Evolutionary conservation across 257 asterid genomes (phyloP).

Genomic region (Solanum gandarillasii): DNA sequence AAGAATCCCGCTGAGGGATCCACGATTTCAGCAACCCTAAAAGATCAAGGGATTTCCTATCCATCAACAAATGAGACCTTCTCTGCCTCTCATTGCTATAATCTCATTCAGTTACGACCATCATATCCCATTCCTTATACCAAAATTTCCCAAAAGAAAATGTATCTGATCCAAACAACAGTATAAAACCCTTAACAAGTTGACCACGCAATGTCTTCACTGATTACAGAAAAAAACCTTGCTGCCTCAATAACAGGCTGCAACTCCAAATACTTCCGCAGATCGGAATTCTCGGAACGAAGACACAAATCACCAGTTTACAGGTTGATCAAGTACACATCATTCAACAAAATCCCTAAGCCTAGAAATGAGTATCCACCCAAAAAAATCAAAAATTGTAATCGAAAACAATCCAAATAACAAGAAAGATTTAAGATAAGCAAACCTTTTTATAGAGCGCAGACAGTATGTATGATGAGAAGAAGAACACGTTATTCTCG

Average conservation of each 20-base stretch:
- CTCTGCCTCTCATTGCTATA: constrained; percentile 53
- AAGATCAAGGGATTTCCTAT: constrained; percentile 49
- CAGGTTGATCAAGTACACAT: background rate
- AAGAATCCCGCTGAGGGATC: constrained; percentile 69
- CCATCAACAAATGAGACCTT: constrained; percentile 45
- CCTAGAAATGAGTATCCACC: background rate
- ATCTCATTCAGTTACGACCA: constrained; percentile 43
- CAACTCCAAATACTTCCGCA: background rate
- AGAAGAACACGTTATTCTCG: background rate
- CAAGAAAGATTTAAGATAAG: background rate
- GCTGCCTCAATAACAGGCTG: background rate
- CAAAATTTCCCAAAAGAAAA: background rate
- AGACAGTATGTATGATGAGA: background rate
- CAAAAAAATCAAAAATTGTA: background rate
- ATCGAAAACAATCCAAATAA: background rate
- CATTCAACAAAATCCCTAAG: background rate
- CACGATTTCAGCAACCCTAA: constrained; percentile 58
- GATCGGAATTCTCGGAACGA: background rate
- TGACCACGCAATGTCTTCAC: constrained; percentile 1
- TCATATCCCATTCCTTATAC: constrained; percentile 16
- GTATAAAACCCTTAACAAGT: background rate
- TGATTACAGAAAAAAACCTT: background rate
- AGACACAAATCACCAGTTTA: background rate
- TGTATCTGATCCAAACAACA: constrained; percentile 2
- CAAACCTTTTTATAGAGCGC: background rate